A percentile compares a stretch with the other conserved stretches of the same genome.
Conservation (phyloP, 2,329 filamentous ascomycete genomes). For the Hypoxylon sp. region DNA sequence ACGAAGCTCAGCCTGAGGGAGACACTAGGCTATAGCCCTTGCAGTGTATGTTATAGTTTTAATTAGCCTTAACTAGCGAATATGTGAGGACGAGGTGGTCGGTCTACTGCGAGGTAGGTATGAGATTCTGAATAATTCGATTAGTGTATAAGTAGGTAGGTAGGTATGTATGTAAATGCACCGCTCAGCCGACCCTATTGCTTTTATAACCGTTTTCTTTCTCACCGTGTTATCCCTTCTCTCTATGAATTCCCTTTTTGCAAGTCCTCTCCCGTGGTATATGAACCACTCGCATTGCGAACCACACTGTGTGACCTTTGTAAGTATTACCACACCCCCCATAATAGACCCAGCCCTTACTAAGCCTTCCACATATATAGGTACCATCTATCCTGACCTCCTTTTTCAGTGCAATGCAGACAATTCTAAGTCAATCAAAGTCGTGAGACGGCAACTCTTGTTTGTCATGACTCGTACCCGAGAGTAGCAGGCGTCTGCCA, state of each 20-base stretch:
- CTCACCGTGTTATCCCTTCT: background rate
- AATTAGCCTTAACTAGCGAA: slow-evolving; percentile 15
- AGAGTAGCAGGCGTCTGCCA: slow-evolving; percentile 45
- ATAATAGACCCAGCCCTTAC: background rate
- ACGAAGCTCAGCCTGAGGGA: slow-evolving; percentile 1
- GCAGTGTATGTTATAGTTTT: slow-evolving; percentile 24
- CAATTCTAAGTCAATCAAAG: background rate
- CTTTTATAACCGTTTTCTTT: background rate
- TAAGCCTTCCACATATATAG: background rate
- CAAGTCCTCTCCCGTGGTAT: background rate
- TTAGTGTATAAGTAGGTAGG: background rate
- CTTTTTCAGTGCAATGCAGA: background rate
- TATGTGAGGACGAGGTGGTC: background rate
- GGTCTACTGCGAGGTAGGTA: background rate
- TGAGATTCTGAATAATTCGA: background rate
- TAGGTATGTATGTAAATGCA: slow-evolving; percentile 1
- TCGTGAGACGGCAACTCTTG: background rate
- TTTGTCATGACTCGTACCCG: slow-evolving; percentile 9
- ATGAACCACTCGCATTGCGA: background rate
- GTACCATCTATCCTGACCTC: background rate
- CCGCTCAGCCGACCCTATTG: background rate
- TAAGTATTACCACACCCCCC: background rate
- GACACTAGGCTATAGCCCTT: slow-evolving; percentile 4
- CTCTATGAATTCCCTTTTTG: background rate
- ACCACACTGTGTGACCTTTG: background rate